These are phyloP conservation scores for Brassica rapa DNA, from an alignment of 345 rosid genomes.

Conservation along the genomic window DNA sequence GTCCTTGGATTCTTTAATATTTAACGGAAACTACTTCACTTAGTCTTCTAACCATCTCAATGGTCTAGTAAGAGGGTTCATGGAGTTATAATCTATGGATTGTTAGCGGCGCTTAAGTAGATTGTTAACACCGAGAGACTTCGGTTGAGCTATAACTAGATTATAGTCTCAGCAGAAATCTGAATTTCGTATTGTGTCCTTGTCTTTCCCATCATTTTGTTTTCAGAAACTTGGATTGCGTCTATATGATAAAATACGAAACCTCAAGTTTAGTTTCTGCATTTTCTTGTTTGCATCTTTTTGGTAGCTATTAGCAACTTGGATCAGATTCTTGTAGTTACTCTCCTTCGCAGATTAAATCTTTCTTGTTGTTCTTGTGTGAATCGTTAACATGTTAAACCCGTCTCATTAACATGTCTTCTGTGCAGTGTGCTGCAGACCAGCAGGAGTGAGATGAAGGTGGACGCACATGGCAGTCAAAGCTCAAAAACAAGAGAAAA, in stretches of 20 bases:
- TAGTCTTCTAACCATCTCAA: not conserved
- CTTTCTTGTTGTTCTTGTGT: not conserved
- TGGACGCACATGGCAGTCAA: conserved; percentile 3
- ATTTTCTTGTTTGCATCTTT: not conserved
- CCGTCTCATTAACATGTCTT: conserved; percentile 1
- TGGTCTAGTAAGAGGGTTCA: not conserved
- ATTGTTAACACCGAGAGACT: not conserved
- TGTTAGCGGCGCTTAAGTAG: not conserved
- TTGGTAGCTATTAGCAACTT: not conserved
- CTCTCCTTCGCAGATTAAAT: not conserved
- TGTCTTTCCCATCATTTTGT: not conserved
- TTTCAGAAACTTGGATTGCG: not conserved
- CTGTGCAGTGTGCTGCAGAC: conserved; percentile 21
- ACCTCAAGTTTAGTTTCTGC: not conserved
- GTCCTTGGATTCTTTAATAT: not conserved
- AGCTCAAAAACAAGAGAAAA: conserved; percentile 11
- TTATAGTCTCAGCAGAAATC: not conserved
- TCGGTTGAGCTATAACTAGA: not conserved
- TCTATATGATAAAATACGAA: not conserved
- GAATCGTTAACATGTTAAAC: not conserved
- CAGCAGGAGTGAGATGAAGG: conserved; percentile 9
- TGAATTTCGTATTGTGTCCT: not conserved
- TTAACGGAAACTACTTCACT: not conserved
- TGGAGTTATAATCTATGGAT: not conserved
- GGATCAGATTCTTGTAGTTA: not conserved